phyloP scores from a whole-genome alignment of 225 moss, liverwort and hornwort genomes.

The Asterella californica region DNA sequence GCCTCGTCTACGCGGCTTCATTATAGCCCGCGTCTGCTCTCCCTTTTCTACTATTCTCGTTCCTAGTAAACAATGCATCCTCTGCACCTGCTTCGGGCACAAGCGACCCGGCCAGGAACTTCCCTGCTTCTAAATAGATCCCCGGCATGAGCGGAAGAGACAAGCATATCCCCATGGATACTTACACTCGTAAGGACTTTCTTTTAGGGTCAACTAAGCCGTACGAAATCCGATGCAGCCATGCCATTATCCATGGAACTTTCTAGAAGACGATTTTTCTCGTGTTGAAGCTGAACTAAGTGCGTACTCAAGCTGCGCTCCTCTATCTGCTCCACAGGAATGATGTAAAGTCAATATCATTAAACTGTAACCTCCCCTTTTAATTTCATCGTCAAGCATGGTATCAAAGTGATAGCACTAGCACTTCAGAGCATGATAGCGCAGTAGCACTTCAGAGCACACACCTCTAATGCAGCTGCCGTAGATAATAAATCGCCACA shows the following conservation, averaged over 20 bases:
- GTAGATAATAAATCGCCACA: constrained; percentile 80
- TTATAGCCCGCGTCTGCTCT: constrained; percentile 23
- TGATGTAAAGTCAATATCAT: background rate
- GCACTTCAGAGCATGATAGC: background rate
- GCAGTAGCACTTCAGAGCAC: background rate
- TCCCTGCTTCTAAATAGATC: constrained; percentile 10
- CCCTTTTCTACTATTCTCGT: constrained; percentile 26
- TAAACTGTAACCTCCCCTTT: background rate
- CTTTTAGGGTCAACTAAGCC: constrained; percentile 49
- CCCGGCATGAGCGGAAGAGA: constrained; percentile 14
- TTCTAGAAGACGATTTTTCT: constrained; percentile 53
- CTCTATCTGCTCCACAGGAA: constrained; percentile 62
- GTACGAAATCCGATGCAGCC: constrained; percentile 37
- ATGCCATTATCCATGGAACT: constrained; percentile 40
- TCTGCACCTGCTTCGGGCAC: constrained; percentile 5
- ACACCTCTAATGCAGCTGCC: constrained; percentile 87
- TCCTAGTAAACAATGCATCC: constrained; percentile 16
- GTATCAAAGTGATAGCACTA: background rate
- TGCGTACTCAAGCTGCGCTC: constrained; percentile 93
- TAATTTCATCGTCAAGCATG: background rate
- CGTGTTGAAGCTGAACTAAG: constrained; percentile 82
- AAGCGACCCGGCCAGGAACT: constrained; percentile 16
- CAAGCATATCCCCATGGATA: constrained; percentile 10
- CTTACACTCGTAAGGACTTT: constrained; percentile 23
- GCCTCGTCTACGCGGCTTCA: constrained; percentile 34